These are phyloP conservation scores for Scutellaria baicalensis DNA, from an alignment of 257 asterid genomes.

Conservation along the genomic window DNA sequence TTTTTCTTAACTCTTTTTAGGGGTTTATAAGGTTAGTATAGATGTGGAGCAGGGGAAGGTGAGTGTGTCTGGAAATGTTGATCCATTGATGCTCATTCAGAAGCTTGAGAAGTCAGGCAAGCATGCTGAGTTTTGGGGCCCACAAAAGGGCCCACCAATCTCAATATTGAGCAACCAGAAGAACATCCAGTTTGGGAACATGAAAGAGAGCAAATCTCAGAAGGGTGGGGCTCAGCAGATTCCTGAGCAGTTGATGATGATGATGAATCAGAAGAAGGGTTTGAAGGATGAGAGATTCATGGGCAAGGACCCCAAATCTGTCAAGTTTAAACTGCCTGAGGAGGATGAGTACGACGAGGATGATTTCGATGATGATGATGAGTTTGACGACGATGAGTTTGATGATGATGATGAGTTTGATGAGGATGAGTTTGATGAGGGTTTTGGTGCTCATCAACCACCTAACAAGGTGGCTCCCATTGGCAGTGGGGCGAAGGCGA, in stretches of 20 bases:
- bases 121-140: slow-evolving; percentile 67
- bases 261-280: slow-evolving; percentile 21
- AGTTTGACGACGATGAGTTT: slow-evolving; percentile 19
- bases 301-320: slow-evolving; percentile 56
- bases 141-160: slow-evolving; percentile 25
- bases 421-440: slow-evolving; percentile 14
- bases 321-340: slow-evolving; percentile 44
- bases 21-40: slow-evolving; percentile 29
- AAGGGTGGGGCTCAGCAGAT: slow-evolving; percentile 37
- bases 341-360: slow-evolving; percentile 21
- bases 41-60: slow-evolving; percentile 51
- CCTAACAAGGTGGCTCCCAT: slow-evolving; percentile 15
- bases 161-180: slow-evolving; percentile 21
- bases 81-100: slow-evolving; percentile 44
- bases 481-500: slow-evolving; percentile 6
- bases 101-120: slow-evolving; percentile 69
- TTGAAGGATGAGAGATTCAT: slow-evolving; percentile 26
- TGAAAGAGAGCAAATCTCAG: slow-evolving; percentile 36
- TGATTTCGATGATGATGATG: slow-evolving; percentile 32
- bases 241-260: slow-evolving; percentile 5
- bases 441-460: slow-evolving; percentile 27
- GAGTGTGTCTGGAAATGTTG: slow-evolving; percentile 62
- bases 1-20: neutral
- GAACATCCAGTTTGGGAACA: slow-evolving; percentile 39
- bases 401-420: slow-evolving; percentile 6